These are phyloP conservation scores for Stereum hirsutum DNA, from an alignment of 1,284 basidiomycete genomes.

Conservation along the genomic window DNA sequence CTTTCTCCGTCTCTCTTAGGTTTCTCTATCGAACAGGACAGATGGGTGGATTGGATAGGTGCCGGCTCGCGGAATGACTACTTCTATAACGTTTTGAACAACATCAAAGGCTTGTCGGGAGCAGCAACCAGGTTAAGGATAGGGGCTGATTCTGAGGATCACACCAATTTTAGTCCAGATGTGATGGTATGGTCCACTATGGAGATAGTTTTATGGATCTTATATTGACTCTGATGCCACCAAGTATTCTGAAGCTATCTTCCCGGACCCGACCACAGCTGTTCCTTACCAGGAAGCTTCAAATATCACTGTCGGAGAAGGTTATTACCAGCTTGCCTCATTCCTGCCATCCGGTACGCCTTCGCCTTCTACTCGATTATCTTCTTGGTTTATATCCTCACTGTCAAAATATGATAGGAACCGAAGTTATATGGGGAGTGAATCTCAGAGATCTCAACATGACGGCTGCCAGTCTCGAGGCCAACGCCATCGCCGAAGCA, in stretches of 20 bases:
- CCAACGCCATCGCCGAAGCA: conserved; percentile 42
- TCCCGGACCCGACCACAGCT: conserved; percentile 36
- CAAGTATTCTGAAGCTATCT: conserved; percentile 33
- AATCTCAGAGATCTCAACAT: conserved; percentile 50
- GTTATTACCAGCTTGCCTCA: conserved; percentile 45
- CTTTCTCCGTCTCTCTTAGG: conserved; percentile 41
- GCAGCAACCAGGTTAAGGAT: conserved; percentile 50
- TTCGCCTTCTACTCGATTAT: not conserved
- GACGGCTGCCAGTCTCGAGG: conserved; percentile 48
- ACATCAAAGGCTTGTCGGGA: conserved; percentile 44
- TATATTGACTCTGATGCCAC: too few species aligned
- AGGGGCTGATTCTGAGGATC: conserved; percentile 56
- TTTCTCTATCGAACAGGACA: conserved; percentile 60
- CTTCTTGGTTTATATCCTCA: not conserved
- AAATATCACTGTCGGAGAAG: conserved; percentile 45
- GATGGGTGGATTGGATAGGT: conserved; percentile 58
- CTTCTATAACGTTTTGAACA: conserved; percentile 47
- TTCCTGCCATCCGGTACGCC: conserved; percentile 41
- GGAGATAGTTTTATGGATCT: too few species aligned
- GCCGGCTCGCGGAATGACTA: conserved; percentile 39
- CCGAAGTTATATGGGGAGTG: conserved; percentile 58
- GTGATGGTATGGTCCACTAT: too few species aligned
- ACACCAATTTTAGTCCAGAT: conserved; percentile 40
- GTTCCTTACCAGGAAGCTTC: conserved; percentile 58
- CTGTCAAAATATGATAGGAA: conserved; percentile 28